Percentiles rank a stretch among this genome's conserved stretches.
Conservation (phyloP, 116 monocot species). For the Trichopus zeylanicus region DNA sequence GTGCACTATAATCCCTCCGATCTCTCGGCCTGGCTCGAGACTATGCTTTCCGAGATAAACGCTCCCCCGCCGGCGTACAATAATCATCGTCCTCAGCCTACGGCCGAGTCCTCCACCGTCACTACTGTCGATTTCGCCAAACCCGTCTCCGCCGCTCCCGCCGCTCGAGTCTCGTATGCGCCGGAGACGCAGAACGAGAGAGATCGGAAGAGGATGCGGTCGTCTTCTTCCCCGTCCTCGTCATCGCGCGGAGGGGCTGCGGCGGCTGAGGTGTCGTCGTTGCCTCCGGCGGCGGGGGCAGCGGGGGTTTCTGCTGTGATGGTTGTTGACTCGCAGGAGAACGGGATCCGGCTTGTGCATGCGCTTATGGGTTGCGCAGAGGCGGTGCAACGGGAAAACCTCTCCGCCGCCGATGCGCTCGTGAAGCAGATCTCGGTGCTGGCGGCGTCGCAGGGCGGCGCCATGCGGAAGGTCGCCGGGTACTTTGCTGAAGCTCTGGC, state of each 20-base stretch:
- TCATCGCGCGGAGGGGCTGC: constrained; percentile 12
- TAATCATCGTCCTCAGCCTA: constrained; percentile 7
- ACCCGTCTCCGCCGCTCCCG: constrained; percentile 12
- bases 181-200: constrained; percentile 5
- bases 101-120: constrained; percentile 14
- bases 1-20: constrained; percentile 95
- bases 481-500: constrained; percentile 76
- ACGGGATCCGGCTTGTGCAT: constrained; percentile 58
- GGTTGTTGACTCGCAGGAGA: constrained; percentile 53
- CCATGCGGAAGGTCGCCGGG: constrained; percentile 77
- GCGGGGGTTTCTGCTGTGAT: constrained; percentile 11
- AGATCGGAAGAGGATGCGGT: constrained; percentile 51
- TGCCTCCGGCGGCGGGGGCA: neutral
- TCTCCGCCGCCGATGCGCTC: constrained; percentile 48
- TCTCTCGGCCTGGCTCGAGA: constrained; percentile 75
- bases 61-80: constrained; percentile 38
- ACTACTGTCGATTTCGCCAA: constrained; percentile 14
- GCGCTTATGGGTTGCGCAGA: constrained; percentile 61
- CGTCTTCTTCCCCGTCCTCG: constrained; percentile 30
- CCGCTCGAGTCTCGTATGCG: constrained; percentile 5
- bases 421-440: constrained; percentile 63
- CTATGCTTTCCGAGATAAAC: constrained; percentile 77
- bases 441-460: constrained; percentile 60
- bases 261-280: neutral
- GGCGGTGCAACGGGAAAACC: constrained; percentile 62